Percentiles rank a stretch among this genome's conserved stretches.
These are phyloP conservation scores for Cladosporium sp. DNA, from an alignment of 2,329 filamentous ascomycete genomes.

Conservation along the genomic window DNA sequence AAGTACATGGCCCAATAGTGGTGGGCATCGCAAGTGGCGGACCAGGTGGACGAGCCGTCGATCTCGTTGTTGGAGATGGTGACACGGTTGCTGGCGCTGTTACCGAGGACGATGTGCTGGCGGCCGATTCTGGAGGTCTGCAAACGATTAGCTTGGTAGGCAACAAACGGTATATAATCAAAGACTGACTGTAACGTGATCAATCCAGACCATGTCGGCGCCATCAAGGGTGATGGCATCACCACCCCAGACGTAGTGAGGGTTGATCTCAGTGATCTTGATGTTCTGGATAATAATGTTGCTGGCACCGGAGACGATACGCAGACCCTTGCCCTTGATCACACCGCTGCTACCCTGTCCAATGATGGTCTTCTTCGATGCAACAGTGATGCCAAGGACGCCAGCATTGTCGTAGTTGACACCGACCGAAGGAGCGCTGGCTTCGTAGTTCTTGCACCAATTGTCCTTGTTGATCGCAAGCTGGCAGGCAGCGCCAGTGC, in stretches of 20 bases:
- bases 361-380: conserved; percentile 37
- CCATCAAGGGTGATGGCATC: conserved; percentile 29
- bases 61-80: conserved; percentile 58
- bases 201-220: conserved; percentile 28
- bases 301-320: conserved; percentile 32
- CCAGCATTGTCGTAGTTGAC: conserved; percentile 32
- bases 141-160: not conserved
- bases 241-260: conserved; percentile 31
- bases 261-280: conserved; percentile 30
- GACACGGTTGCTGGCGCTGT: conserved; percentile 48
- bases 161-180: not conserved
- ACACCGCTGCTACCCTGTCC: conserved; percentile 34
- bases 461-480: conserved; percentile 54
- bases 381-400: conserved; percentile 26
- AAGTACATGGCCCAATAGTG: conserved; percentile 59
- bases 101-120: conserved; percentile 57
- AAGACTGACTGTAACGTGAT: conserved; percentile 15
- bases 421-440: conserved; percentile 40
- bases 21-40: conserved; percentile 53
- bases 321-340: conserved; percentile 38
- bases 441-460: conserved; percentile 52
- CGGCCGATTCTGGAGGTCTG: conserved; percentile 53
- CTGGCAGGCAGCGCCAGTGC: conserved; percentile 55
- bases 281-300: conserved; percentile 51
- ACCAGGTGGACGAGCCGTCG: conserved; percentile 50